Conservation (phyloP, 2,329 filamentous ascomycete genomes). For the Pyrenochaeta sp. region DNA sequence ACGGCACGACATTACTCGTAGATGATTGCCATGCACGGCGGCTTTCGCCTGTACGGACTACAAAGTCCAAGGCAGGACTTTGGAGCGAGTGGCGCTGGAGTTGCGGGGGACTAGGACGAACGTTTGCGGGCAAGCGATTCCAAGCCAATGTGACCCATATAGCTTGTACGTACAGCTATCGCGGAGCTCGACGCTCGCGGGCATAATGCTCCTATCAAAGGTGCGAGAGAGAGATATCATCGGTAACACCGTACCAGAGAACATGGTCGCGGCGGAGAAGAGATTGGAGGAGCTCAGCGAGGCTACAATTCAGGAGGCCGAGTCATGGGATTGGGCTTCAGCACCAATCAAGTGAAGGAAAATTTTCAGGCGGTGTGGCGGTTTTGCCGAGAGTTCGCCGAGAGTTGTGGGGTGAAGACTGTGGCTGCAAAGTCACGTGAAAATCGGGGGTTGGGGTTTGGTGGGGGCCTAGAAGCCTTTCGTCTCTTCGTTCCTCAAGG, state of each 20-base stretch:
- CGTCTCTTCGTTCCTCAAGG: too few relatives aligned
- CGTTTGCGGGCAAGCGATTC: constrained; percentile 1
- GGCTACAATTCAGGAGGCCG: background rate
- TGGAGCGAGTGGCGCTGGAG: constrained; percentile 8
- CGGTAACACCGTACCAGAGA: constrained; percentile 9
- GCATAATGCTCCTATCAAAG: constrained; percentile 13
- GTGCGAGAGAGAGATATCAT: constrained; percentile 8
- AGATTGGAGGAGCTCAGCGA: constrained; percentile 8
- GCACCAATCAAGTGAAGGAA: too few relatives aligned
- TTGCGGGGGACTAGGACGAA: constrained; percentile 8
- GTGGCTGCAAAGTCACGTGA: constrained; percentile 1
- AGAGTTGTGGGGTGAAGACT: too few relatives aligned
- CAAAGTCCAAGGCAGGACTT: constrained; percentile 9
- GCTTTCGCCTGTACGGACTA: constrained; percentile 10
- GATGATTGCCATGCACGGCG: constrained; percentile 7
- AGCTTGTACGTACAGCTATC: constrained; percentile 10
- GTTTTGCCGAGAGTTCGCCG: too few relatives aligned
- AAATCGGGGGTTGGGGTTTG: too few relatives aligned
- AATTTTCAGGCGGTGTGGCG: too few relatives aligned
- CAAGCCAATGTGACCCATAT: constrained; percentile 4
- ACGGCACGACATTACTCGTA: constrained; percentile 3
- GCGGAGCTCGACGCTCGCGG: constrained; percentile 1
- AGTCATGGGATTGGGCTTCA: constrained; percentile 1
- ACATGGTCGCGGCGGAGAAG: constrained; percentile 6
- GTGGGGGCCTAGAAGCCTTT: too few relatives aligned